Percentiles rank a stretch among this genome's conserved stretches.
Evolutionary conservation across 2,329 filamentous ascomycete species (phyloP).

Genomic region (Dothidotthia symphoricarpi): DNA sequence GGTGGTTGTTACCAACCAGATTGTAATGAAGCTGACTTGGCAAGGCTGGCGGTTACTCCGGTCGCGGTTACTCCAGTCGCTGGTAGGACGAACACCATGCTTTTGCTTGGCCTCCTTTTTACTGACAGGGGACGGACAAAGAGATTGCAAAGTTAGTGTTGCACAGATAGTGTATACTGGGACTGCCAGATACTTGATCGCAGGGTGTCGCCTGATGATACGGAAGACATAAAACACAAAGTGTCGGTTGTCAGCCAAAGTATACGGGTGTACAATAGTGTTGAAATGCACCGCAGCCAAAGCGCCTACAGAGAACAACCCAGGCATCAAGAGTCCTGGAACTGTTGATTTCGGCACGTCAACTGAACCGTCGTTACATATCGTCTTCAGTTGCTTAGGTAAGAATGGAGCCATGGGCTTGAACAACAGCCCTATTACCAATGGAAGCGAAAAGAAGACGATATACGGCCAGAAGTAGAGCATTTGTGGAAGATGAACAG

Average conservation of each 20-base stretch:
- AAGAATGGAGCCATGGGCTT: conserved; percentile 32
- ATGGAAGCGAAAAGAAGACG: conserved; percentile 81
- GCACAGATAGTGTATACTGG: conserved; percentile 69
- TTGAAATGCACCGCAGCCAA: conserved; percentile 67
- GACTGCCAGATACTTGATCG: conserved; percentile 65
- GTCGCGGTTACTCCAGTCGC: conserved; percentile 1
- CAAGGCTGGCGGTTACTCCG: conserved; percentile 12
- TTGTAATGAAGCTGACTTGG: conserved; percentile 51
- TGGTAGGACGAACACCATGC: conserved; percentile 5
- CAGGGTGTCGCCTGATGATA: conserved; percentile 65
- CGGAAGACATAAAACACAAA: conserved; percentile 98
- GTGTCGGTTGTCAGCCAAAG: conserved; percentile 91
- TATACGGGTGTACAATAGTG: conserved; percentile 94
- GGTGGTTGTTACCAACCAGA: conserved; percentile 67
- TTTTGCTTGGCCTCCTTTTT: no score
- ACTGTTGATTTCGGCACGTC: conserved; percentile 2
- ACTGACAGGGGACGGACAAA: conserved; percentile 40
- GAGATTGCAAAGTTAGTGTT: conserved; percentile 65
- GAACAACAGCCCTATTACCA: conserved; percentile 61
- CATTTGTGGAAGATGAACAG: conserved; percentile 86
- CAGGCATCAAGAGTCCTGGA: conserved; percentile 28
- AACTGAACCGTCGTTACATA: conserved; percentile 7
- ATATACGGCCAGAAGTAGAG: conserved; percentile 93
- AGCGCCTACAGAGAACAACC: conserved; percentile 41
- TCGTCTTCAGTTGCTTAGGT: conserved; percentile 13